A percentile compares a stretch with the other conserved stretches of the same genome.
Evolutionary conservation across 352 stramenopile species (phyloP).

Genomic region (Pythium biforme): DNA sequence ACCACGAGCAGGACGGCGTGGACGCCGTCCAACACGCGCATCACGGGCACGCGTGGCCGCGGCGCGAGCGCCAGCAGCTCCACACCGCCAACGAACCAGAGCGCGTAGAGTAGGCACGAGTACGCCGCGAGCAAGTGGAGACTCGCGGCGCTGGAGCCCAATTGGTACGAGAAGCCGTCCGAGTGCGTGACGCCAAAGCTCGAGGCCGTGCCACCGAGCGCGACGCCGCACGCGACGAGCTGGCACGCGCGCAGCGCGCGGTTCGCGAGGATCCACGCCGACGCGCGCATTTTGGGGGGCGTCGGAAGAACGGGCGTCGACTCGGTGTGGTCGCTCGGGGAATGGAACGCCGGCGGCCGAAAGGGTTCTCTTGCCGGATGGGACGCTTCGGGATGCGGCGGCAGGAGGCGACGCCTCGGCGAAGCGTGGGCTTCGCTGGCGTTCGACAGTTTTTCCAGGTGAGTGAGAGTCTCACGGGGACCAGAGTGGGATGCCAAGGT

Average conservation of each 20-base stretch:
- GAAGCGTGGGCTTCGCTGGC: no score
- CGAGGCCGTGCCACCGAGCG: not conserved
- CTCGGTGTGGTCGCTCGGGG: no score
- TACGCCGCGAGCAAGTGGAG: slow-evolving; percentile 7
- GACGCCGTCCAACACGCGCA: slow-evolving; percentile 3
- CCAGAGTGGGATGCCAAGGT: no score
- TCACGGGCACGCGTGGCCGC: slow-evolving; percentile 7
- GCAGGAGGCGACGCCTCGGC: no score
- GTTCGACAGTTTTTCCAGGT: no score
- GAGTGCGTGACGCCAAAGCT: slow-evolving; percentile 11
- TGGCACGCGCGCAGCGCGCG: slow-evolving; percentile 6
- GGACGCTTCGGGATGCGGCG: no score
- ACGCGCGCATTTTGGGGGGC: not conserved
- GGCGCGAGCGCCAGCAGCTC: slow-evolving; percentile 1
- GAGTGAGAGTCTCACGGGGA: no score
- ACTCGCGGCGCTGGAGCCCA: slow-evolving; percentile 4
- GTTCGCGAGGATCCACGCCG: not conserved
- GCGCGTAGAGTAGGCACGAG: not conserved
- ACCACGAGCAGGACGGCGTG: slow-evolving; percentile 2
- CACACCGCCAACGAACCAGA: not conserved
- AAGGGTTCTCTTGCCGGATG: no score
- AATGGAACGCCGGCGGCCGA: no score
- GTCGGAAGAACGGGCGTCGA: no score
- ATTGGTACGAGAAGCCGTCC: slow-evolving; percentile 8
- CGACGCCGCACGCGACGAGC: slow-evolving; percentile 10